Conservation (phyloP, 352 stramenopile species). For the Phytophthora foliorum region DNA sequence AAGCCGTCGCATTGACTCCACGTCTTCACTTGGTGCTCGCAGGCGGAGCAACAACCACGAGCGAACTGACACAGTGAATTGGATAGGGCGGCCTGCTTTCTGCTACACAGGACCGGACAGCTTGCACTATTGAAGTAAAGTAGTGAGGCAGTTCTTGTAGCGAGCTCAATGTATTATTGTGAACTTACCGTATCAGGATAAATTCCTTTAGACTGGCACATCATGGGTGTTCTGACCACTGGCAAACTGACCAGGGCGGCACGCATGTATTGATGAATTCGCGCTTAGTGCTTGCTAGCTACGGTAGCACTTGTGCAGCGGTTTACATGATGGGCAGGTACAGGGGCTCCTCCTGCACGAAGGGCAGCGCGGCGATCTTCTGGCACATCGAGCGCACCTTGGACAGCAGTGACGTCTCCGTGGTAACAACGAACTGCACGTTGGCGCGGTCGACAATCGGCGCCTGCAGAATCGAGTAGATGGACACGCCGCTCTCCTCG, state of each 20-base stretch:
- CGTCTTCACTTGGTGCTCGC: constrained; percentile 17
- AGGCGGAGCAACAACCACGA: constrained; percentile 16
- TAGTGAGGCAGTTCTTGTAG: background rate
- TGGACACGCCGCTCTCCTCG: constrained; percentile 95
- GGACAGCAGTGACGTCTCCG: constrained; percentile 91
- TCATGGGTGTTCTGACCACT: background rate
- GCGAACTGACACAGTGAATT: constrained; percentile 17
- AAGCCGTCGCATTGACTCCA: constrained; percentile 6
- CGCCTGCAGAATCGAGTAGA: constrained; percentile 98
- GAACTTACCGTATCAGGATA: constrained; percentile 5
- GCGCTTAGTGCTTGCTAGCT: constrained; percentile 23
- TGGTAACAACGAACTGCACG: constrained; percentile 97
- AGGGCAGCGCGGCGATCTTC: constrained; percentile 90
- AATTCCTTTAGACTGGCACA: background rate
- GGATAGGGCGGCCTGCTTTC: constrained; percentile 23
- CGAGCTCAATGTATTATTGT: constrained; percentile 9
- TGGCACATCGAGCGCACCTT: constrained; percentile 91
- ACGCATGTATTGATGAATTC: constrained; percentile 25
- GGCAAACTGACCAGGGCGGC: constrained; percentile 2
- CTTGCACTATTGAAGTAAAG: constrained; percentile 1
- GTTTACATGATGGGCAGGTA: constrained; percentile 80
- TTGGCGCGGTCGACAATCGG: constrained; percentile 94
- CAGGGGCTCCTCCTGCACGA: constrained; percentile 87
- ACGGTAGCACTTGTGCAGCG: constrained; percentile 19
- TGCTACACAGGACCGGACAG: constrained; percentile 14